Percentiles rank a stretch among this genome's conserved stretches.
phyloP scores from a whole-genome alignment of 306 rosid species.

The Albizia julibrissin region DNA sequence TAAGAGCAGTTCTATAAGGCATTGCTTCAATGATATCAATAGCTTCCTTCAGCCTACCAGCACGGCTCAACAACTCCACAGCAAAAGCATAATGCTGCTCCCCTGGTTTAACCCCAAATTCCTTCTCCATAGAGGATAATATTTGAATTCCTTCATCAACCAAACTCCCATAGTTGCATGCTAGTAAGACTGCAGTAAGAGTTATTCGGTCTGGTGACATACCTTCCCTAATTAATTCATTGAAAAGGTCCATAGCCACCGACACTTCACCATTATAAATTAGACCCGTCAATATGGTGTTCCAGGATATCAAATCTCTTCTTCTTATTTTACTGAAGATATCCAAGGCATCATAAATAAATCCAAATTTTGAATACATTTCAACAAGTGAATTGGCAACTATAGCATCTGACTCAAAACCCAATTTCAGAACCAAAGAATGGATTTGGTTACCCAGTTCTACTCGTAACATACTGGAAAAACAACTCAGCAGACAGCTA shows the following conservation, averaged over 20 bases:
- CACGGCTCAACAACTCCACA: conserved; percentile 67
- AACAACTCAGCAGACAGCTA: conserved; percentile 66
- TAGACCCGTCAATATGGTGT: conserved; percentile 73
- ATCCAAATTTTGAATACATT: conserved; percentile 73
- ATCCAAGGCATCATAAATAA: conserved; percentile 51
- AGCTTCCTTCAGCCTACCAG: conserved; percentile 70
- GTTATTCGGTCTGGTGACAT: conserved; percentile 62
- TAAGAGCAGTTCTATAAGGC: conserved; percentile 44
- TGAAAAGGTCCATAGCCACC: conserved; percentile 48
- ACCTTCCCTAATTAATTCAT: conserved; percentile 47
- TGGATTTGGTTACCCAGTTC: conserved; percentile 71
- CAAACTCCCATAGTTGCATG: conserved; percentile 70
- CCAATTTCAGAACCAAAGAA: conserved; percentile 63
- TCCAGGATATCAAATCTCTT: conserved; percentile 82
- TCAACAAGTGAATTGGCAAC: conserved; percentile 71
- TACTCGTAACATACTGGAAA: conserved; percentile 51
- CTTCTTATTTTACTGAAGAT: conserved; percentile 49
- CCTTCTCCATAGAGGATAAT: conserved; percentile 59
- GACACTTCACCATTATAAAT: conserved; percentile 54
- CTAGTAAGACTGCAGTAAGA: conserved; percentile 60
- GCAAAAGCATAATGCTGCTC: conserved; percentile 59
- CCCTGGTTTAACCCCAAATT: conserved; percentile 60
- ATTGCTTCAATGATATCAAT: conserved; percentile 50
- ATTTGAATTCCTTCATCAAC: conserved; percentile 65
- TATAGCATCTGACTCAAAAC: conserved; percentile 65